Base-by-base conservation (phyloP, 345 rosid genomes). In the Trapa bicornis region DNA sequence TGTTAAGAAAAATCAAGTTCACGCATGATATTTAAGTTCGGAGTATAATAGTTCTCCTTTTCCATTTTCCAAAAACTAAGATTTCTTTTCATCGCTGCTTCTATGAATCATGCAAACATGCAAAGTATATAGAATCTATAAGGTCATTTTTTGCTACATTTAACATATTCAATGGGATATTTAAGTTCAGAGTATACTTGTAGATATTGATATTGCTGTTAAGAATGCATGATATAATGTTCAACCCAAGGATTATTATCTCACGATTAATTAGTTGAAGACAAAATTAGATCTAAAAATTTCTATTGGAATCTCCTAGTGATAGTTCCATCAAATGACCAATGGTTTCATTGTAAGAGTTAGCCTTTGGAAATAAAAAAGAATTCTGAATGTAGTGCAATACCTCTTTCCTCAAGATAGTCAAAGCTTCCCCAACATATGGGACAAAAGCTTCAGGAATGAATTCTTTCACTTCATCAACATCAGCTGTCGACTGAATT, bases 371-470 rank as follows among this genome's bases (percentile, higher is more conserved):
- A 58, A 58, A 58, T 32, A n/a, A 11, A 33, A 2, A 33, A 37
- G 6, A 5, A 37, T 35, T 36, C 2, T 47, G 9, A 52, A 45
- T 36, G 17, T 13, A 42, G 52, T 4, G 41, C 68, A 60, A 70
- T 47, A 93, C 97, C 97, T 94, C 99, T 75, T 86, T 84, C 66
- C 84, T 81, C 79, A 94, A 74, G 75, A 89, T 81, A 71, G 79
- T 84, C 78, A 94, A 85, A 56, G 99, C 97, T 82, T 94, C 89
- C 64, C 97, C 97, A 65, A 94, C 99, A 74, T 87, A 94, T 4
- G 96, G 96, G 75, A 94, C 97, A 65, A 87, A 87, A 73, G 86
- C 95, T 75, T 80, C 85, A 4, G 97, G 99, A 56, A 80, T 63
- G 68, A 91, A 95, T 73, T 91, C 96, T 77, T 86, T 80, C 65